A percentile compares a stretch with the other conserved stretches of the same genome.
These are phyloP conservation scores for Rachicladosporium sp. DNA, from an alignment of 2,329 filamentous ascomycete genomes.

Conservation along the genomic window DNA sequence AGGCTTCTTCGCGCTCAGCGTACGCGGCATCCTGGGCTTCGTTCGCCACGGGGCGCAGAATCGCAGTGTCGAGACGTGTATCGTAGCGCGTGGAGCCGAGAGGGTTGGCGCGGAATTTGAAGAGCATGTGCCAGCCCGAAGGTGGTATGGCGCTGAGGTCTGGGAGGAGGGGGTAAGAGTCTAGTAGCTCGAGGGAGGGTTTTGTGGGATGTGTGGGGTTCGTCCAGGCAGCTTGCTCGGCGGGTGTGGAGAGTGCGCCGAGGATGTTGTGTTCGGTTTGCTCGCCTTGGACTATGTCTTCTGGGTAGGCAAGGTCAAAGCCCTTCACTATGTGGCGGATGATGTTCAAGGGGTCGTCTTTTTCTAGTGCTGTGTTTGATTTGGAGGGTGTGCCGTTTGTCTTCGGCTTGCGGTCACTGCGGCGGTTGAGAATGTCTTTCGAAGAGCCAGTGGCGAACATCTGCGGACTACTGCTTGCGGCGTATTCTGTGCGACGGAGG, in stretches of 20 bases:
- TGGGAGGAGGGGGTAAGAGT: slow-evolving; percentile 48
- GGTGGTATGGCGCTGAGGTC: slow-evolving; percentile 49
- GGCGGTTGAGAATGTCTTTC: slow-evolving; percentile 35
- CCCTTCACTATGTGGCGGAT: slow-evolving; percentile 49
- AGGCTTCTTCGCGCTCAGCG: slow-evolving; percentile 34
- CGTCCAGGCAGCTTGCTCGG: slow-evolving; percentile 47
- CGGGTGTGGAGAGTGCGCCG: slow-evolving; percentile 40
- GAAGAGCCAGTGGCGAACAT: slow-evolving; percentile 43
- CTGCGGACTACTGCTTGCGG: slow-evolving; percentile 44
- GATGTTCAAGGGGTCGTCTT: slow-evolving; percentile 49
- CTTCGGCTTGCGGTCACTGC: slow-evolving; percentile 21
- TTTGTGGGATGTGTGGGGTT: slow-evolving; percentile 48
- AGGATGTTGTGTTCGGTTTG: slow-evolving; percentile 45
- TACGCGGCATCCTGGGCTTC: slow-evolving; percentile 39
- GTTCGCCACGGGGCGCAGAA: slow-evolving; percentile 39
- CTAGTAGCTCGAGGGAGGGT: slow-evolving; percentile 43
- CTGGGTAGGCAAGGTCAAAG: slow-evolving; percentile 52
- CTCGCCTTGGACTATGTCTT: slow-evolving; percentile 54
- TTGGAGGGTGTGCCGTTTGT: slow-evolving; percentile 12
- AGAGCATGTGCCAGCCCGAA: slow-evolving; percentile 45
- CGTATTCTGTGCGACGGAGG: slow-evolving; percentile 91
- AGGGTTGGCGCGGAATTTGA: slow-evolving; percentile 51
- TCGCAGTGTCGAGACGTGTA: slow-evolving; percentile 45
- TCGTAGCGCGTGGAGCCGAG: slow-evolving; percentile 41
- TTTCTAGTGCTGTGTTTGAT: slow-evolving; percentile 23